phyloP scores from a whole-genome alignment of 1,284 basidiomycete genomes.

The Cutaneotrichosporon mucoides region DNA sequence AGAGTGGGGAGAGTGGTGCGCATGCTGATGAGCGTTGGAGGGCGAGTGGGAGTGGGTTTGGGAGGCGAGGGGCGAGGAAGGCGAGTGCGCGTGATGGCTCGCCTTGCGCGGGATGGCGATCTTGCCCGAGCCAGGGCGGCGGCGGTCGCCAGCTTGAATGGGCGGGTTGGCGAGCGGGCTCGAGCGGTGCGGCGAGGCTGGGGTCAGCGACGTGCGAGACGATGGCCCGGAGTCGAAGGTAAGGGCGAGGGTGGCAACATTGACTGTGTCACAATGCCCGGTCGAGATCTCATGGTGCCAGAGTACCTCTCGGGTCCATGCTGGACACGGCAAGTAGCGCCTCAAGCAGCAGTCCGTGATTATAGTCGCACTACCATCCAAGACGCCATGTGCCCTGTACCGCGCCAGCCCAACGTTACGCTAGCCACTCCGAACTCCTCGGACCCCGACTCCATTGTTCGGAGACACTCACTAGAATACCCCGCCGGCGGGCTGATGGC shows the following conservation, averaged over 20 bases:
- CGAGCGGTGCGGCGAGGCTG: constrained; percentile 1
- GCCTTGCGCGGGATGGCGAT: constrained; percentile 1
- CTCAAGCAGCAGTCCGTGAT: no score
- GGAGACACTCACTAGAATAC: constrained; percentile 6
- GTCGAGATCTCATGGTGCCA: no score
- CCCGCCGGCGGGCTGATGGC: constrained; percentile 6
- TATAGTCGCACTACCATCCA: no score
- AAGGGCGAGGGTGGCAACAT: no score
- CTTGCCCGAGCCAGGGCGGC: not conserved
- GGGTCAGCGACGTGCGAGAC: not conserved
- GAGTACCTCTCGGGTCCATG: no score
- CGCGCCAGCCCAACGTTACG: no score
- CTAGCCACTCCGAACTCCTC: no score
- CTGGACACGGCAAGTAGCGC: no score
- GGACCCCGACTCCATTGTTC: no score
- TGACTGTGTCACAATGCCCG: no score
- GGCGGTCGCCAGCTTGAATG: not conserved
- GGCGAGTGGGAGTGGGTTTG: not conserved
- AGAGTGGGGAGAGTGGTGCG: not conserved
- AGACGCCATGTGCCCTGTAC: no score
- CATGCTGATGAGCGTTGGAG: not conserved
- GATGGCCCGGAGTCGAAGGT: no score
- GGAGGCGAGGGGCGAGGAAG: not conserved
- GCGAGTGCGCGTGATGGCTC: not conserved
- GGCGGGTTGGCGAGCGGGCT: constrained; percentile 1